A percentile compares a stretch with the other conserved stretches of the same genome.
Evolutionary conservation across 768 basidiomycete species (phyloP).

Genomic region (Lentinus tigrinus): DNA sequence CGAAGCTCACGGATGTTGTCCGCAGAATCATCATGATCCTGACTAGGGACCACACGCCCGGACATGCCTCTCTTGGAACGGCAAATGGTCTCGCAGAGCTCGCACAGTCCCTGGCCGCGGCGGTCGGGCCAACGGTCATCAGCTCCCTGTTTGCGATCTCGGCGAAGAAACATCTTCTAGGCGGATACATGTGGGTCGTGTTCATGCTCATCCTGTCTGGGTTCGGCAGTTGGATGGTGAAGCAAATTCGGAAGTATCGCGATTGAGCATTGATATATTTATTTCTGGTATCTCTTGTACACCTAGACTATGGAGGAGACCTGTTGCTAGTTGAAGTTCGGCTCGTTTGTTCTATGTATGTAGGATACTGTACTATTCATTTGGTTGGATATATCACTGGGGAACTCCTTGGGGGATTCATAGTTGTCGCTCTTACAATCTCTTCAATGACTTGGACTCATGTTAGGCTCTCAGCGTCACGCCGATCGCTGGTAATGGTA

Average conservation of each 20-base stretch:
- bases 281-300: no score
- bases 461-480: no score
- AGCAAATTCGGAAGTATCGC: conserved; percentile 21
- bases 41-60: conserved; percentile 29
- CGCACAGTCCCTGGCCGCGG: conserved; percentile 27
- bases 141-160: conserved; percentile 30
- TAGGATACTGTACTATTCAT: no score
- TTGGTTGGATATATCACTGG: no score
- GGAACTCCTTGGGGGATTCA: no score
- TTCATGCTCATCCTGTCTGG: conserved; percentile 20
- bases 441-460: no score
- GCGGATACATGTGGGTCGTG: conserved; percentile 28
- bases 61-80: conserved; percentile 27
- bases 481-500: no score
- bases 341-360: no score
- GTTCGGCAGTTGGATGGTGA: conserved; percentile 18
- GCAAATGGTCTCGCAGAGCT: conserved; percentile 34
- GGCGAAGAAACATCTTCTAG: conserved; percentile 16
- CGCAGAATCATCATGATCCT: conserved; percentile 32
- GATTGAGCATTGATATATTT: conserved; percentile 6
- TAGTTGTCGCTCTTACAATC: no score
- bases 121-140: conserved; percentile 29
- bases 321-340: no score
- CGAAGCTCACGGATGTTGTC: background rate
- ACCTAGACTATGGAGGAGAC: no score